phyloP scores from a whole-genome alignment of 352 stramenopile species.

The Peronosclerospora sorghi region DNA sequence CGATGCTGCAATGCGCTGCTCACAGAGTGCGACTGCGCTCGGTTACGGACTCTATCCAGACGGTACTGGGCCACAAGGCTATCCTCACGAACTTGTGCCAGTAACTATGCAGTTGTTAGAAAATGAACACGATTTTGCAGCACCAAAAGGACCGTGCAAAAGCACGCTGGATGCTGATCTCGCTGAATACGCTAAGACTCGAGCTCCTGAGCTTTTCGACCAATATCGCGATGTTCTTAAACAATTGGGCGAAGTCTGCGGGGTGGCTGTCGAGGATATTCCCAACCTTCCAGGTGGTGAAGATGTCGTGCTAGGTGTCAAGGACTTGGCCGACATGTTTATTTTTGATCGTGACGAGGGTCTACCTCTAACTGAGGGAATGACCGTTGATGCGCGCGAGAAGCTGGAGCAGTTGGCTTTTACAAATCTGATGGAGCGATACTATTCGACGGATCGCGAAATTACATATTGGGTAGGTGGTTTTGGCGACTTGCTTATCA shows the following conservation, averaged over 20 bases:
- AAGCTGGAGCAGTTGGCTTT: constrained; percentile 63
- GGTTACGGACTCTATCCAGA: constrained; percentile 76
- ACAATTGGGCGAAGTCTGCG: constrained; percentile 43
- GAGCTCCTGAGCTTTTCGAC: constrained; percentile 44
- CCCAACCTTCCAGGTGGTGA: constrained; percentile 45
- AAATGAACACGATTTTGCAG: constrained; percentile 80
- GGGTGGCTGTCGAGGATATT: constrained; percentile 46
- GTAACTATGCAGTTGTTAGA: constrained; percentile 78
- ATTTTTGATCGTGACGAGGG: constrained; percentile 65
- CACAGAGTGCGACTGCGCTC: constrained; percentile 62
- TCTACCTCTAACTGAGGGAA: constrained; percentile 36
- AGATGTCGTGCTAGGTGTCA: constrained; percentile 65
- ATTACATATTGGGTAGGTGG: constrained; percentile 80
- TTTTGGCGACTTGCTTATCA: constrained; percentile 55
- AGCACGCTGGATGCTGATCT: constrained; percentile 40
- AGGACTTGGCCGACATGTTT: constrained; percentile 79
- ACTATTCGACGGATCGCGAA: constrained; percentile 66
- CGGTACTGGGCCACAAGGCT: constrained; percentile 54
- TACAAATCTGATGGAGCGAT: constrained; percentile 78
- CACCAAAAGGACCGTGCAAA: constrained; percentile 64
- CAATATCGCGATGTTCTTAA: constrained; percentile 46
- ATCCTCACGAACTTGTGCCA: constrained; percentile 58
- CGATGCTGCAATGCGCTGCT: constrained; percentile 68
- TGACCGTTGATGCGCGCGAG: constrained; percentile 39
- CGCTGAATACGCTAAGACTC: constrained; percentile 39